phyloP scores from a whole-genome alignment of 1,284 basidiomycete genomes.

The Cystobasidium sp. region DNA sequence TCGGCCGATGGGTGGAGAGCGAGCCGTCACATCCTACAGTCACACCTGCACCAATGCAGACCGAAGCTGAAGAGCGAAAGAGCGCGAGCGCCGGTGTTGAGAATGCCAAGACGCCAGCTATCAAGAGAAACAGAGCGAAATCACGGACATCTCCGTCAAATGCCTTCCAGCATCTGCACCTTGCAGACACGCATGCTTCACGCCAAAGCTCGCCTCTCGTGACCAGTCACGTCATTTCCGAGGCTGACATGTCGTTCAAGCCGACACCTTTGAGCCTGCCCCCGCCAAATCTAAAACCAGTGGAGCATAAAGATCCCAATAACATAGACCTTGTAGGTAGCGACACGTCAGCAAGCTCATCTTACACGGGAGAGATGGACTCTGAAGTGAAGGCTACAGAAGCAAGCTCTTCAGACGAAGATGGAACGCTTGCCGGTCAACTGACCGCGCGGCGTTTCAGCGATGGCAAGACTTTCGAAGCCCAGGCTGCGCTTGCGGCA shows the following conservation, averaged over 20 bases:
- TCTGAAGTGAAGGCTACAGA: not conserved
- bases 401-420: slow-evolving; percentile 8
- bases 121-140: not conserved
- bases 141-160: slow-evolving; percentile 25
- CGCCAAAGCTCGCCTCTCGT: slow-evolving; percentile 36
- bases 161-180: slow-evolving; percentile 4
- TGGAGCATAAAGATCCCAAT: slow-evolving; percentile 4
- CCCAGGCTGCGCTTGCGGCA: slow-evolving; percentile 6
- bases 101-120: not conserved
- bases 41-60: not conserved
- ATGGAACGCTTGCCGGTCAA: not conserved
- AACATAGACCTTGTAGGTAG: slow-evolving; percentile 38
- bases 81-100: not conserved
- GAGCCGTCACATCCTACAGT: not conserved
- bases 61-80: not conserved
- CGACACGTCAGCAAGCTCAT: slow-evolving; percentile 32
- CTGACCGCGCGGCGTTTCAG: slow-evolving; percentile 8
- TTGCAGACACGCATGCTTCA: slow-evolving; percentile 10
- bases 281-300: not conserved
- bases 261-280: slow-evolving; percentile 21
- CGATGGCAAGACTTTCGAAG: not conserved
- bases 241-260: slow-evolving; percentile 23
- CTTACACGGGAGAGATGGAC: not conserved
- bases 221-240: slow-evolving; percentile 33
- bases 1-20: slow-evolving; percentile 26